These are phyloP conservation scores for Botrytis pseudocinerea DNA, from an alignment of 2,329 filamentous ascomycete genomes.

Conservation along the genomic window DNA sequence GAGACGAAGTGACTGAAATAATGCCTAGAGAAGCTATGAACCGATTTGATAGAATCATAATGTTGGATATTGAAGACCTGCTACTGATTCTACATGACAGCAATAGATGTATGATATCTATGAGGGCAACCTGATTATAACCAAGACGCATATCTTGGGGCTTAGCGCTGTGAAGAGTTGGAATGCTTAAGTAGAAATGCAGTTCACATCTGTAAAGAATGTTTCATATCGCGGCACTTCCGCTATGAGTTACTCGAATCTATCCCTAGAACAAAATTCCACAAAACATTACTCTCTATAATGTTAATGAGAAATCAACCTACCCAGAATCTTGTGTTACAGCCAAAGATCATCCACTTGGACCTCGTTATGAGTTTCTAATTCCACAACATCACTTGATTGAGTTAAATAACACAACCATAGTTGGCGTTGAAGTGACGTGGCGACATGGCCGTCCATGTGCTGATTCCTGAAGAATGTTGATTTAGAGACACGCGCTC, in stretches of 20 bases:
- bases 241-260: not conserved
- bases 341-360: not conserved
- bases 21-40: conserved; percentile 4
- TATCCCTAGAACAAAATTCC: not conserved
- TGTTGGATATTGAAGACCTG: not conserved
- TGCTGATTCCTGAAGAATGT: conserved; percentile 6
- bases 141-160: not conserved
- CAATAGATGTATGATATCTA: not conserved
- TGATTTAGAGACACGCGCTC: not conserved
- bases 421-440: not conserved
- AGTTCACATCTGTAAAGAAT: not conserved
- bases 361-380: not conserved
- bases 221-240: conserved; percentile 12
- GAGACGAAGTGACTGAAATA: not conserved
- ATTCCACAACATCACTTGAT: not conserved
- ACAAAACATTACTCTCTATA: not conserved
- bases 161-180: not conserved
- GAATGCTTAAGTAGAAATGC: conserved; percentile 9
- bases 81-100: not conserved
- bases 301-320: not conserved
- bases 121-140: conserved; percentile 2
- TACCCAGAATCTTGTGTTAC: not conserved
- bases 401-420: not conserved
- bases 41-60: not conserved
- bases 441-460: not conserved